Evolutionary conservation across 371 early-diverging fungal species (phyloP).

Genomic region (Mucor saturninus): DNA sequence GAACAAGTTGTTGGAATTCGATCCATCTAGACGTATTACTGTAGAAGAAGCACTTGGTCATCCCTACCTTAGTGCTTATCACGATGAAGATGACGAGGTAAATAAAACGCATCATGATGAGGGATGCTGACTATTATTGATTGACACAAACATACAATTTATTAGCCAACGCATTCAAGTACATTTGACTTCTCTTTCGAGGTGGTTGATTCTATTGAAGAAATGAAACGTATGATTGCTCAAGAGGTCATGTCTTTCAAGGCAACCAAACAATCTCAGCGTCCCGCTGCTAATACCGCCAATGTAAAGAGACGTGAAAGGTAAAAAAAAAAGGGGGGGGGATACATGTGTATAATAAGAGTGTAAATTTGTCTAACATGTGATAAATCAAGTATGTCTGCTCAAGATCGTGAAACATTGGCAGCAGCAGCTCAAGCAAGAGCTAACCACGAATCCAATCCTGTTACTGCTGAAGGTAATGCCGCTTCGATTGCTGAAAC

Average conservation of each 20-base stretch:
- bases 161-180: conserved; percentile 64
- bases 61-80: conserved; percentile 79
- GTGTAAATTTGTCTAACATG: background rate
- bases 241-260: conserved; percentile 84
- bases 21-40: conserved; percentile 82
- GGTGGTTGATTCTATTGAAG: conserved; percentile 79
- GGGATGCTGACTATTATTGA: too few species aligned
- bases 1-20: conserved; percentile 78
- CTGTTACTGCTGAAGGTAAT: conserved; percentile 14
- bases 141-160: too few species aligned
- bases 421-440: conserved; percentile 48
- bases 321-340: conserved; percentile 12
- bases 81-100: conserved; percentile 80
- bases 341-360: background rate
- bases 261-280: conserved; percentile 32
- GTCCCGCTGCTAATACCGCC: conserved; percentile 31
- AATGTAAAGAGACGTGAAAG: conserved; percentile 54
- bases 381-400: conserved; percentile 38
- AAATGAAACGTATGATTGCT: conserved; percentile 92
- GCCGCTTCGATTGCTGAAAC: conserved; percentile 26
- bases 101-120: background rate
- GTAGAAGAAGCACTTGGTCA: conserved; percentile 84
- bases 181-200: conserved; percentile 95
- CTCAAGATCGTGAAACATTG: conserved; percentile 54
- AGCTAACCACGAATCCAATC: conserved; percentile 21